Evolutionary conservation across 176 grass and related monocot genomes (phyloP).

Genomic region (Hyparrhenia diplandra): DNA sequence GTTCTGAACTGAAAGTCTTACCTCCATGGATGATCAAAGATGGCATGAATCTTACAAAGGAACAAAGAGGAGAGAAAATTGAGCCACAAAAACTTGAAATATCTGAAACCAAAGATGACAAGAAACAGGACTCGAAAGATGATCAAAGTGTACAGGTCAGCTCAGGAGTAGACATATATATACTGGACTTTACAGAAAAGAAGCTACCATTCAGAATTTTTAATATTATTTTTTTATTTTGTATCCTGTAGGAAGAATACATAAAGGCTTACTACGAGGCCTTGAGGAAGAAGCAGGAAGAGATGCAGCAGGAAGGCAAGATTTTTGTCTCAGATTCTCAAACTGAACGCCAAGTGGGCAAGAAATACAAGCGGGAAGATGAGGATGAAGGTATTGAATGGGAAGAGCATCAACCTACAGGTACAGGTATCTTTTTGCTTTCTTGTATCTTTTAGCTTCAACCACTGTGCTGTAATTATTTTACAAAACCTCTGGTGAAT

Average conservation of each 20-base stretch:
- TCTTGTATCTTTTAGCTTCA: neutral
- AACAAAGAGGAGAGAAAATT: conserved; percentile 78
- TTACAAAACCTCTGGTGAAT: neutral
- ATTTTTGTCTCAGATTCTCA: conserved; percentile 29
- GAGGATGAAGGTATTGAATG: conserved; percentile 70
- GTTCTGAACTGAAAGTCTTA: conserved; percentile 51
- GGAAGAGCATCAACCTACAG: conserved; percentile 62
- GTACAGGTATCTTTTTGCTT: conserved; percentile 50
- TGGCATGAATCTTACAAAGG: conserved; percentile 97
- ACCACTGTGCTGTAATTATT: neutral
- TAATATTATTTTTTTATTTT: neutral
- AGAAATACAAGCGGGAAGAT: conserved; percentile 72
- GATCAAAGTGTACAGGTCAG: conserved; percentile 67
- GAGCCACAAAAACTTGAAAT: conserved; percentile 28
- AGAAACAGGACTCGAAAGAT: conserved; percentile 68
- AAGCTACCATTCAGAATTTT: neutral
- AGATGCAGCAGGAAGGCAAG: conserved; percentile 50
- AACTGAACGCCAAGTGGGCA: conserved; percentile 65
- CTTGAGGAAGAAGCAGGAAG: conserved; percentile 52
- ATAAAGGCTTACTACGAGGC: conserved; percentile 88
- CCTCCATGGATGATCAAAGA: conserved; percentile 97
- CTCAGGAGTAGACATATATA: conserved; percentile 18
- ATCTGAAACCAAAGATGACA: conserved; percentile 49
- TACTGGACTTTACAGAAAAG: neutral
- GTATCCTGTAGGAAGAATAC: conserved; percentile 71